Base-by-base conservation (phyloP, 495 filamentous ascomycete genomes). In the Aspergillus coremiiformis region DNA sequence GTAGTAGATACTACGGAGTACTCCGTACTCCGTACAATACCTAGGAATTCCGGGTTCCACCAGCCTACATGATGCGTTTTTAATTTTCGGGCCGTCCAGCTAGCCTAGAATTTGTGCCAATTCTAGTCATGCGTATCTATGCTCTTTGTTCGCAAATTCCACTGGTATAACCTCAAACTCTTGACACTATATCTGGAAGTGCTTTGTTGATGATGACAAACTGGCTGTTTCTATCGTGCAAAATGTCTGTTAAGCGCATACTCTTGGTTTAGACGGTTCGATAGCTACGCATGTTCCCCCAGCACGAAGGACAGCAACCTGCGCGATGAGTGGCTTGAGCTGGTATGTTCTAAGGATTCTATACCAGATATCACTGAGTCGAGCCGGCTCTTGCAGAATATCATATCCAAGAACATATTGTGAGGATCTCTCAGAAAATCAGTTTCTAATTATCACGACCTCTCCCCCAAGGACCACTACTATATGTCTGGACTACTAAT, bases 221-320 rank as follows among this genome's bases (percentile, higher is more conserved):
- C 21, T n/a, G 27, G 2, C 26, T n/a, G 7, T n/a, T 41, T 15
- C 39, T 22, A 29, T 52, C 42, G 2, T 30, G 21, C 21, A 52
- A 26, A 6, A 46, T 44, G 19, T 26, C 30, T 6, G 14, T 26
- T 2, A 52, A 30, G 21, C 50, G 50, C 9, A 52, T 32, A 15
- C 15, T 7, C 10, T n/a, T n/a, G 42, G 50, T 0, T 7, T 45
- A 10, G 29, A 46, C 29, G 50, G 42, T 8, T 27, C 32, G 8
- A 52, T 27, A 17, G 50, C 42, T 3, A 52, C 32, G 22, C 50
- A 52, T 23, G 50, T 45, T 14, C 44, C 19, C 5, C 50, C 43
- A 21, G 32, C 41, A 1, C 50, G 42, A 27, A 52, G 42, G 42
- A 46, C 42, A 46, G 50, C 50, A 14, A 52, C 27, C 15, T 52